Conservation (phyloP, 805 yeast species). For the Metschnikowia borealis region DNA sequence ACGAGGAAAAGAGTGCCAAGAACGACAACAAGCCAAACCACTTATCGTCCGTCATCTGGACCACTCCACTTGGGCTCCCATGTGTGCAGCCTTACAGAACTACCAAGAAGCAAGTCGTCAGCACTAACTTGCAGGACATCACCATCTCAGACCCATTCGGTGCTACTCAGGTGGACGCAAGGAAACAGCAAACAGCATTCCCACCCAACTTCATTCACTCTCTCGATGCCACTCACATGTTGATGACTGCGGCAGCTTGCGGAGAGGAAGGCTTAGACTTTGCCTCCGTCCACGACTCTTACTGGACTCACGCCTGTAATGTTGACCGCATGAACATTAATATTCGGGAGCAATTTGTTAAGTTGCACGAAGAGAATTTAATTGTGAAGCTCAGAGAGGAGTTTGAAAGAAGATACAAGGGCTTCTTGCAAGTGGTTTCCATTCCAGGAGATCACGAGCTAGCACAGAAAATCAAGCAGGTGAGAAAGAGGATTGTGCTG, state of each 20-base stretch:
- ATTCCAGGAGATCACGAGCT: constrained; percentile 51
- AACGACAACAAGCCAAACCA: constrained; percentile 52
- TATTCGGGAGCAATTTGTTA: constrained; percentile 75
- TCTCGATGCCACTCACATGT: constrained; percentile 95
- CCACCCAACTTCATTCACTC: constrained; percentile 97
- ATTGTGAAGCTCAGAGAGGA: constrained; percentile 69
- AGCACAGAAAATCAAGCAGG: constrained; percentile 46
- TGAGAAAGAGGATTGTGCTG: constrained; percentile 46
- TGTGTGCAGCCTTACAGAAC: constrained; percentile 95
- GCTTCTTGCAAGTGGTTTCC: constrained; percentile 57
- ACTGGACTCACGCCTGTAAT: constrained; percentile 95
- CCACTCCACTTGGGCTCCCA: constrained; percentile 91
- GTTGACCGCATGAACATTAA: constrained; percentile 65
- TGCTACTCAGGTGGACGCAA: constrained; percentile 73
- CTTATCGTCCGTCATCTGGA: constrained; percentile 93
- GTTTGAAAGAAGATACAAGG: constrained; percentile 74
- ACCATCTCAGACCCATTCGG: constrained; percentile 84
- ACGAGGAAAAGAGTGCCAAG: constrained; percentile 35
- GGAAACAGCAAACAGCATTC: constrained; percentile 89
- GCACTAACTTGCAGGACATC: constrained; percentile 87
- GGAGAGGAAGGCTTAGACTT: constrained; percentile 61
- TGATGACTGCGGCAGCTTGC: constrained; percentile 79
- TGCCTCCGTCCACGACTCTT: constrained; percentile 96
- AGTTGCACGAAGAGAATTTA: constrained; percentile 70
- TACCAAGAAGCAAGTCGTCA: constrained; percentile 56